Conservation (phyloP, 1,139 yeast species). For the Protomyces lactucae-debilis region DNA sequence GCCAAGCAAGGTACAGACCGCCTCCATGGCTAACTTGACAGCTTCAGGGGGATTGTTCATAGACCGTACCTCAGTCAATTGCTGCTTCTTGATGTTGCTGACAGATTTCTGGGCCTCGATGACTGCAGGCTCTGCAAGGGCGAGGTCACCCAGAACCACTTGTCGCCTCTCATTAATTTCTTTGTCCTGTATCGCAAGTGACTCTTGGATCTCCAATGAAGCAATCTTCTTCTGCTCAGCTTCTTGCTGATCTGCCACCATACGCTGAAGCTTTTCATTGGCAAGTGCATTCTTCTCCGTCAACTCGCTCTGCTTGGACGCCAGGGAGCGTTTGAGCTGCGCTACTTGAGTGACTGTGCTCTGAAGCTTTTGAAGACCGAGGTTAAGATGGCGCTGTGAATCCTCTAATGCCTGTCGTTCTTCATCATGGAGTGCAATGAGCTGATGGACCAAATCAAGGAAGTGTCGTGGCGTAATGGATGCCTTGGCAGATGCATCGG, state of each 20-base stretch:
- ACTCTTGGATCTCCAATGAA: constrained; percentile 68
- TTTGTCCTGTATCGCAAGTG: constrained; percentile 62
- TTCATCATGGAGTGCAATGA: constrained; percentile 45
- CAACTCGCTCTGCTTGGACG: constrained; percentile 52
- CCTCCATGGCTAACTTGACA: constrained; percentile 78
- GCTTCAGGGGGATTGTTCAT: constrained; percentile 90
- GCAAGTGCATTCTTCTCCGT: constrained; percentile 63
- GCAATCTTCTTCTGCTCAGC: constrained; percentile 88
- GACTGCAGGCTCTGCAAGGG: constrained; percentile 77
- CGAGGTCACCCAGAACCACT: constrained; percentile 59
- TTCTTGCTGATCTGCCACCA: constrained; percentile 86
- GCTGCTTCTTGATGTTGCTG: constrained; percentile 85
- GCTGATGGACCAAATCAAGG: constrained; percentile 50
- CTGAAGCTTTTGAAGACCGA: constrained; percentile 68
- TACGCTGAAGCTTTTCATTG: constrained; percentile 60
- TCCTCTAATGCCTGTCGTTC: constrained; percentile 55
- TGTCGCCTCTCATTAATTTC: constrained; percentile 55
- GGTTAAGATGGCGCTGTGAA: constrained; percentile 64
- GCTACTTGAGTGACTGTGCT: constrained; percentile 75
- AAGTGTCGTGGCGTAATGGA: constrained; percentile 54
- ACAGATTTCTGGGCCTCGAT: constrained; percentile 81
- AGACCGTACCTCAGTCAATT: constrained; percentile 79
- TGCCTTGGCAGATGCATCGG: constrained; percentile 26
- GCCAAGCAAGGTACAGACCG: constrained; percentile 79
- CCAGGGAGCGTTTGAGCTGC: constrained; percentile 52